Base-by-base conservation (phyloP, 768 basidiomycete genomes). In the Russula sp. region DNA sequence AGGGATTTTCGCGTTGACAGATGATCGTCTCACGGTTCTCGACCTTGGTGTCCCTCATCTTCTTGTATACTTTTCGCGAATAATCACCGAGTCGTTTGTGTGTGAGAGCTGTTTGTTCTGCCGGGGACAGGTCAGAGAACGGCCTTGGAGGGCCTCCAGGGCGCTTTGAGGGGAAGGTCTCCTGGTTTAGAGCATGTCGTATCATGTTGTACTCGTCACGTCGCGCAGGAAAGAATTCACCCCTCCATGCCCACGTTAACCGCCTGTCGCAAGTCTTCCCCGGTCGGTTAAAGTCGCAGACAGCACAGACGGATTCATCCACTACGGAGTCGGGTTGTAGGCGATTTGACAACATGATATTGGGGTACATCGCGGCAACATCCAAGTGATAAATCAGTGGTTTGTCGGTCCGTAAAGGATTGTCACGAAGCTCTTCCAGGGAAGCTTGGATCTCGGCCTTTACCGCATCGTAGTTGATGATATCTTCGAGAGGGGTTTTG, bases 291-390 rank as follows among this genome's bases (percentile, higher is more conserved):
- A 89, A 98, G 76, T 99, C 97, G 77, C 97, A 99, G 2, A 98
- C 94, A 1, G 97, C 97, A 72, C 97, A 99, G 20, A 88, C 89
- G 22, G 96, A 86, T 74, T 98, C 97, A 71, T 95, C 93, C 11
- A 98, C 89, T 78, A 98, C 90, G 2, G 97, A 97, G 76, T 99
- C 97, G 2, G 97, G 97, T 70, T 99, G 97, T 2, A 99, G 82
- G 38, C 97, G 92, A 73, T 99, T 99, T 20, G 95, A 98, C 80
- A 99, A 88, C 97, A 99, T 99, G 84, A 99, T 98, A 76, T 98
- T 99, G 62, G 97, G 97, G 74, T 99, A 98, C 97, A 99, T 99
- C 67, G 97, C 97, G 2, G 97, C 97, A 67, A 99, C 97, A 71
- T 99, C 97, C 71, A 98, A 77, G 75, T 99, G 97, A 76, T 99